A percentile compares a stretch with the other conserved stretches of the same genome.
These are phyloP conservation scores for Erodium chrysanthum DNA, from an alignment of 441 rosid genomes.

Conservation along the genomic window DNA sequence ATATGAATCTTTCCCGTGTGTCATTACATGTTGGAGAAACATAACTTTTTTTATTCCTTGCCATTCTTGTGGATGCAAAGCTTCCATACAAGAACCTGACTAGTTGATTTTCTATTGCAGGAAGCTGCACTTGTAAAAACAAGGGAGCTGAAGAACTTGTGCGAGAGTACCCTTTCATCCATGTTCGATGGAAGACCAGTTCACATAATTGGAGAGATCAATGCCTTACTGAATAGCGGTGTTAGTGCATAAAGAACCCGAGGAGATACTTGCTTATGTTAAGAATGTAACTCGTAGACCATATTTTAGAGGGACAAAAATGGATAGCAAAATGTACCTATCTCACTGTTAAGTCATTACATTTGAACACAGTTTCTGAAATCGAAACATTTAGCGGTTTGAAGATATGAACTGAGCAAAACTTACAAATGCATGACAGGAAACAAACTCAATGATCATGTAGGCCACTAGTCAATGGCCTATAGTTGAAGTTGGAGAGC, in stretches of 20 bases:
- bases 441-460: neutral
- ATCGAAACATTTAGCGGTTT: too few relatives aligned
- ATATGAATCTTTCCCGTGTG: neutral
- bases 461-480: slow-evolving; percentile 25
- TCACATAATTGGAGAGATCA: slow-evolving; percentile 87
- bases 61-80: neutral
- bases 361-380: neutral
- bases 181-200: slow-evolving; percentile 95
- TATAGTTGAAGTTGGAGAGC: slow-evolving; percentile 62
- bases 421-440: too few relatives aligned
- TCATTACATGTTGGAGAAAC: neutral
- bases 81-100: neutral
- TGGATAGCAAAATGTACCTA: too few relatives aligned
- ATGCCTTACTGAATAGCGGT: slow-evolving; percentile 59
- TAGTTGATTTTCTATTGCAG: slow-evolving; percentile 33
- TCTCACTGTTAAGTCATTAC: neutral
- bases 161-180: slow-evolving; percentile 74
- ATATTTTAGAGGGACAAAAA: neutral
- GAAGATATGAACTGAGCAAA: too few relatives aligned
- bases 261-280: neutral
- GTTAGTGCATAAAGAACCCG: slow-evolving; percentile 27
- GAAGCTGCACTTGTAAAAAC: slow-evolving; percentile 70
- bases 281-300: neutral
- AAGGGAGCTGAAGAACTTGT: slow-evolving; percentile 75
- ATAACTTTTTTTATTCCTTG: slow-evolving; percentile 2